Evolutionary conservation across 345 rosid genomes (phyloP).

Genomic region (Alliaria petiolata): DNA sequence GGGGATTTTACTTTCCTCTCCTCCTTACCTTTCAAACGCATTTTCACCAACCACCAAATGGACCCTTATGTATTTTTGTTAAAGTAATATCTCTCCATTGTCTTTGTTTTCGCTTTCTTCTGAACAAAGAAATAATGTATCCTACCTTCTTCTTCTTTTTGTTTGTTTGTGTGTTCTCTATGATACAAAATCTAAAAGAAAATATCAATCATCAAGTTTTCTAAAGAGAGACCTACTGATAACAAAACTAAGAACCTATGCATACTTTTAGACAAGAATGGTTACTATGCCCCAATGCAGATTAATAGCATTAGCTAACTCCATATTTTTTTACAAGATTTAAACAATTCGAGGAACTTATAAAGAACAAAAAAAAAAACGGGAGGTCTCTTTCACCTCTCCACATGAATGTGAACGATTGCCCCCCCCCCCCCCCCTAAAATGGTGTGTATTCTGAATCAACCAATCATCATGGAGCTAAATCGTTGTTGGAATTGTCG

Average conservation of each 20-base stretch:
- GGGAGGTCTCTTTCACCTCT: neutral
- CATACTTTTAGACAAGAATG: neutral
- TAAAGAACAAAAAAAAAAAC: neutral
- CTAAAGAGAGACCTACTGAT: neutral
- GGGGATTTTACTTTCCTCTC: neutral
- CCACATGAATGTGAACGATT: no score
- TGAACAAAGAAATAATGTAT: constrained; percentile 28
- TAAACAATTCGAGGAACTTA: neutral
- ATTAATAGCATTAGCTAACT: neutral
- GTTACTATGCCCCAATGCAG: neutral
- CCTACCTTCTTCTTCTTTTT: neutral
- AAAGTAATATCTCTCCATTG: constrained; percentile 5
- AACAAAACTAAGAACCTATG: neutral
- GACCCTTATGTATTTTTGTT: constrained; percentile 18
- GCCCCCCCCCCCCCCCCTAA: no score
- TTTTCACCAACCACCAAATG: constrained; percentile 7
- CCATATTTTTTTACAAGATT: neutral
- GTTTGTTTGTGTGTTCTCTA: neutral
- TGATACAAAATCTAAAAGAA: neutral
- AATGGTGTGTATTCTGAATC: no score
- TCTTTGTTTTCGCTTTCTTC: neutral
- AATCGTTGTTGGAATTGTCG: neutral
- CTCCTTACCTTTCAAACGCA: neutral
- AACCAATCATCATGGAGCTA: no score
- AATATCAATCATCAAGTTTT: neutral